Evolutionary conservation across 1,139 yeast genomes (phyloP), one percentile per base, ranked within the genome.

Genomic region (Kluyveromyces sp.): DNA sequence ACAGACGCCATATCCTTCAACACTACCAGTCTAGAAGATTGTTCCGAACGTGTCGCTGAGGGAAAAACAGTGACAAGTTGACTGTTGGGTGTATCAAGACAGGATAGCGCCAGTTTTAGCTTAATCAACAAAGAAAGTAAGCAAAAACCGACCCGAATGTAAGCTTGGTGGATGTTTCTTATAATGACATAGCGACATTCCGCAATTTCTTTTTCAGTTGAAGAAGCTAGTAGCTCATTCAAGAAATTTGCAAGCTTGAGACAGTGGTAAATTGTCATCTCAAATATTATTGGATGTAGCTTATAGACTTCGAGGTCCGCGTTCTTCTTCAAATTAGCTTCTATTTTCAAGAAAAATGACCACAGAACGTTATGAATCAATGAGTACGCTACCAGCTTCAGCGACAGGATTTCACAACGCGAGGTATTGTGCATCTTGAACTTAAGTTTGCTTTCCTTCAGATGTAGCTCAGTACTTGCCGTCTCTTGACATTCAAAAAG

Each of bases 171-270:
- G 25, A 39, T 28, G 8, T 22, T 30, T 18, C 33, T 39, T 7
- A n/a, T 25, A 11, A 39, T 13, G 6, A 18, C 20, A 31, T 39
- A 39, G 3, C 36, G 31, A n/a, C 15, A 39, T 7, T 25, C 16
- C 6, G 29, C 32, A 4, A 31, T n/a, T 17, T 19, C 19, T 18
- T 29, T 18, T 4, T 44, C 32, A 8, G 25, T 29, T 12, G 37
- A 36, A 13, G 25, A 17, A 3, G 8, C 16, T 3, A 38, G 13
- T 2, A 33, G 17, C n/a, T 41, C 37, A 12, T 19, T 12, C 18
- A 44, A 17, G n/a, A 44, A 20, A 20, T 40, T 41, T 9, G 28
- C 18, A 11, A 38, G 8, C 19, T 44, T 40, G n/a, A 41, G 29
- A 17, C 40, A 44, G 20, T 35, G 22, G 4, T 33, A 30, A 30